Percentiles rank a stretch among this genome's conserved stretches.
These are phyloP conservation scores for Centrapalus pauciflorus DNA, from an alignment of 129 eudicot species.

Conservation along the genomic window DNA sequence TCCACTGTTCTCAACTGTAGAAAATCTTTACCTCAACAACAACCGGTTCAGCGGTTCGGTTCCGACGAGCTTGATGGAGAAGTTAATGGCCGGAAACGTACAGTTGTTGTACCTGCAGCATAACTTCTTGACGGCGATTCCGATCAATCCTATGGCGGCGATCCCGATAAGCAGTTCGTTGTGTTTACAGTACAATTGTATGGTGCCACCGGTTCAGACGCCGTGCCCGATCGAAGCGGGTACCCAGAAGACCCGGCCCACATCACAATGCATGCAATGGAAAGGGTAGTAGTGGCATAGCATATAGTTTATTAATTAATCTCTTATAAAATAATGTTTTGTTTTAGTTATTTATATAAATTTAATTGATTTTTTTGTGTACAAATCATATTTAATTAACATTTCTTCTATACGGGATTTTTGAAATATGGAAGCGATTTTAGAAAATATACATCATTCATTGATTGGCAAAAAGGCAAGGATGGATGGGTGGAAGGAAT, in stretches of 20 bases:
- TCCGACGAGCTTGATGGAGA: slow-evolving; percentile 65
- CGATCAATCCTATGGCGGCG: slow-evolving; percentile 68
- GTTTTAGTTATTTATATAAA: background rate
- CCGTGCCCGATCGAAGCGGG: slow-evolving; percentile 96
- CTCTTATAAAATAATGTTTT: background rate
- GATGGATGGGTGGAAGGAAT: too few species aligned
- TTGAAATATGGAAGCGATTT: too few species aligned
- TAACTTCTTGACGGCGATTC: slow-evolving; percentile 62
- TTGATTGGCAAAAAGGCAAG: too few species aligned
- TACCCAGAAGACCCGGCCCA: slow-evolving; percentile 75
- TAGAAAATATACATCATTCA: too few species aligned
- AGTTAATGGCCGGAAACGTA: slow-evolving; percentile 50
- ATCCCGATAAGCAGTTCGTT: slow-evolving; percentile 73
- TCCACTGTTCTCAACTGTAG: slow-evolving; percentile 64
- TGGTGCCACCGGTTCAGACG: slow-evolving; percentile 84
- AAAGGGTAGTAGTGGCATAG: slow-evolving; percentile 49
- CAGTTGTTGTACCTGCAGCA: slow-evolving; percentile 75
- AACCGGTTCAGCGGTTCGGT: slow-evolving; percentile 88
- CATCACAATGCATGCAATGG: slow-evolving; percentile 67
- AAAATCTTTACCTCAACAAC: slow-evolving; percentile 68
- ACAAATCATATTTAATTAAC: too few species aligned
- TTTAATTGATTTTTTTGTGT: background rate
- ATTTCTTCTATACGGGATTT: too few species aligned
- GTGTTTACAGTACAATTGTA: slow-evolving; percentile 89
- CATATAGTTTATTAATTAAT: background rate